Percentiles rank a stretch among this genome's conserved stretches.
These are phyloP conservation scores for Botryotinia calthae DNA, from an alignment of 2,329 filamentous ascomycete species.

Conservation along the genomic window DNA sequence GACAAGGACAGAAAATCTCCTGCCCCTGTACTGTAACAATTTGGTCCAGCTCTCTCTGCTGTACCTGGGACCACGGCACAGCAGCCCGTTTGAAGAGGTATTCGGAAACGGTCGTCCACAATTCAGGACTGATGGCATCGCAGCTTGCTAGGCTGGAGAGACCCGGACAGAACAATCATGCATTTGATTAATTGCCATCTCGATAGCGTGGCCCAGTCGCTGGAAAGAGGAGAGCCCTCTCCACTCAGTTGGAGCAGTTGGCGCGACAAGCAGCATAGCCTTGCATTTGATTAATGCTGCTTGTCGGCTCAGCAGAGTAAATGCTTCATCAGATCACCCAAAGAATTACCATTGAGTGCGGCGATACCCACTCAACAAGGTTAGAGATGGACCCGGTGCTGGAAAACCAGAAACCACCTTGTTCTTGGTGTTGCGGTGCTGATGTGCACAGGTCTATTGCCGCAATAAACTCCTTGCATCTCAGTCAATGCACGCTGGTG, in stretches of 20 bases:
- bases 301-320: not conserved
- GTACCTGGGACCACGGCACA: not conserved
- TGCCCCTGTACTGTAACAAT: not conserved
- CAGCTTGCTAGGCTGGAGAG: not conserved
- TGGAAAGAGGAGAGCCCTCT: constrained; percentile 50
- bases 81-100: not conserved
- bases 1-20: not conserved
- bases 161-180: constrained; percentile 73
- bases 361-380: not conserved
- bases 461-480: constrained; percentile 99
- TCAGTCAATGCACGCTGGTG: constrained; percentile 93
- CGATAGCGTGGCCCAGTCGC: constrained; percentile 67
- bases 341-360: not conserved
- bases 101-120: not conserved
- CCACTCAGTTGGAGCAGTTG: constrained; percentile 96
- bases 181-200: constrained; percentile 99
- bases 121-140: not conserved
- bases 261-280: not conserved
- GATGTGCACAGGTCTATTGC: constrained; percentile 97
- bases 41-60: not conserved
- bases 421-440: constrained; percentile 98
- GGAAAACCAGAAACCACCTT: constrained; percentile 43
- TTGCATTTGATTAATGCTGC: not conserved
- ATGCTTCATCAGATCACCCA: not conserved
- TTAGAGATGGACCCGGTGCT: not conserved